Conservation (phyloP, 106 monocot species). For the Platanthera guangdongensis region DNA sequence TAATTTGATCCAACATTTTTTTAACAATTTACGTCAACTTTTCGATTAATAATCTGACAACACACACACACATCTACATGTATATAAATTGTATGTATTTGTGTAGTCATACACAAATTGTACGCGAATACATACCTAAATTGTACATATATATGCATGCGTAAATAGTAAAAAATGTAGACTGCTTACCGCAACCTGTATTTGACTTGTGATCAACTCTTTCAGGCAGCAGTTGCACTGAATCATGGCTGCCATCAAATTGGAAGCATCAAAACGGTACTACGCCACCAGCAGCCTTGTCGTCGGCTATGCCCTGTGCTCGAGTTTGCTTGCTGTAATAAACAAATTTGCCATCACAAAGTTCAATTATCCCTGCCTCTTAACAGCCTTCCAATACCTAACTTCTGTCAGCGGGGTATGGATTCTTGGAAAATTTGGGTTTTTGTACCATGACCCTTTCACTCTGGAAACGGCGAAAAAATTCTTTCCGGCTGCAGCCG, state of each 20-base stretch:
- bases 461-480: slow-evolving; percentile 61
- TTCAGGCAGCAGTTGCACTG: no score
- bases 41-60: no score
- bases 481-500: slow-evolving; percentile 73
- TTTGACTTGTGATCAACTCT: no score
- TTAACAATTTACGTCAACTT: no score
- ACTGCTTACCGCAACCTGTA: no score
- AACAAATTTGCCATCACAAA: slow-evolving; percentile 86
- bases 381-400: slow-evolving; percentile 76
- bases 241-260: slow-evolving; percentile 27
- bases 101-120: no score
- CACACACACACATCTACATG: no score
- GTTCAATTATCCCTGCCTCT: slow-evolving; percentile 71
- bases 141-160: no score
- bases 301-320: slow-evolving; percentile 77
- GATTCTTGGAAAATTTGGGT: slow-evolving; percentile 62
- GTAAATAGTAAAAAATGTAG: neutral
- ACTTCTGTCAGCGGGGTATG: slow-evolving; percentile 62
- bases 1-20: no score
- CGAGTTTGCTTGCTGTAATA: slow-evolving; percentile 81
- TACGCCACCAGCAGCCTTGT: slow-evolving; percentile 75
- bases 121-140: no score
- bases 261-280: slow-evolving; percentile 43
- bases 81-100: no score
- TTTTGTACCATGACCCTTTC: slow-evolving; percentile 71